Conservation (phyloP, 129 eudicot species). For the Flaveria bidentis region DNA sequence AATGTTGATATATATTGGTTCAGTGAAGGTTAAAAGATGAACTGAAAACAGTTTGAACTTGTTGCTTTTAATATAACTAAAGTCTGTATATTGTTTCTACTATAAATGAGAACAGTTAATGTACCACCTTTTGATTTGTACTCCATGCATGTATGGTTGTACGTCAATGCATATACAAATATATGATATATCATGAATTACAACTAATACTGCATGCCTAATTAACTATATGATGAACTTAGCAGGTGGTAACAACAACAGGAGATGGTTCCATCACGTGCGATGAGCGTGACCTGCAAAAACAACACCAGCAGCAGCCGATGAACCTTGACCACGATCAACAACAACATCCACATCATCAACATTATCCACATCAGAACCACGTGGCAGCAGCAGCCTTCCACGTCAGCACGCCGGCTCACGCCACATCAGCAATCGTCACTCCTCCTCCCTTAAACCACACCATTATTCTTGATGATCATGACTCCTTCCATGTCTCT, state of each 20-base stretch:
- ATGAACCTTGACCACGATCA: slow-evolving; percentile 48
- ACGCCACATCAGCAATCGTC: slow-evolving; percentile 61
- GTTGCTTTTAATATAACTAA: too few relatives aligned
- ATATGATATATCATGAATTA: neutral
- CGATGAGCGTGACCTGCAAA: slow-evolving; percentile 56
- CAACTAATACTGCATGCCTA: neutral
- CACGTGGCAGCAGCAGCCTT: slow-evolving; percentile 50
- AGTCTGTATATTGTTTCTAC: too few relatives aligned
- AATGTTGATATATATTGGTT: slow-evolving; percentile 17
- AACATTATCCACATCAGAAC: slow-evolving; percentile 33
- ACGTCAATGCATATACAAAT: neutral
- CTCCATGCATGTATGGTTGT: slow-evolving; percentile 18
- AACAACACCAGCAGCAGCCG: slow-evolving; percentile 26
- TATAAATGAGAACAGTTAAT: slow-evolving; percentile 1
- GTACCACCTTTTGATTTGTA: slow-evolving; percentile 8
- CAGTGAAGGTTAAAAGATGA: too few relatives aligned
- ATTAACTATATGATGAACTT: neutral
- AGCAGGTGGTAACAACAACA: slow-evolving; percentile 64
- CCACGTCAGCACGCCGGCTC: slow-evolving; percentile 79
- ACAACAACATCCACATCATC: slow-evolving; percentile 43
- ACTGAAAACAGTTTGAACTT: too few relatives aligned
- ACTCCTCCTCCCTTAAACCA: slow-evolving; percentile 65
- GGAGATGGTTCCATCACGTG: slow-evolving; percentile 73
- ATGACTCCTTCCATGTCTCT: slow-evolving; percentile 73
- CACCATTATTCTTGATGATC: slow-evolving; percentile 56